Evolutionary conservation across 768 basidiomycete species (phyloP), one percentile per base, ranked within the genome.

Genomic region (Cubamyces sp.): DNA sequence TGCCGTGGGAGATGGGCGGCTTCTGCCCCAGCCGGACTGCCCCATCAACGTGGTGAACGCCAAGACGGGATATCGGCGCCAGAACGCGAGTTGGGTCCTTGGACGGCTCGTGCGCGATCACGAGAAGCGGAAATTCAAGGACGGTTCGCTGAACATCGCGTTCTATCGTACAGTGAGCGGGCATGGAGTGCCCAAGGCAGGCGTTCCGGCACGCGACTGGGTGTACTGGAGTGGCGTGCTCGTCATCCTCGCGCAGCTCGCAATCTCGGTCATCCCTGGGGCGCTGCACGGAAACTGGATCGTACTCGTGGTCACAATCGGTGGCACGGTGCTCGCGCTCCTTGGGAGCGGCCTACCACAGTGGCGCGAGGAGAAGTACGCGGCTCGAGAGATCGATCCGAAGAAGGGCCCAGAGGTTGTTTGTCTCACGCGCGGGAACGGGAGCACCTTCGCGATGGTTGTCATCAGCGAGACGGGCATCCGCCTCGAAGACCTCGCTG

Each of bases 321-420:
- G 55, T 19, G 75, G 75, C 11, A 74, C 65, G 16, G 8, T 69
- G 2, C 67, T 75, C n/a, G 70, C 70, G 3, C 66, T 71, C 15
- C 53, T 56, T 16, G 59, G 52, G 4, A 69, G 66, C 53, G 68
- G 70, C 8, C 64, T 75, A 1, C 74, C 73, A 6, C 74, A 75
- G 45, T 76, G 72, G 74, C 63, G 60, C 23, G 57, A 59, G 5
- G 75, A 75, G 60, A 73, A 73, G 59, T 76, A 73, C 72, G 69
- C 67, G 1, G 66, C 65, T 11, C 67, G 73, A 26, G 25, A 47
- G 25, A 54, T 66, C 15, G 48, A 54, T 25, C 45, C 57, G 12
- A 23, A 18, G 37, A 51, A 56, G 43, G 15, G 16, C 4, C 68
- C 69, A 19, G 69, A 70, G 60, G 70, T 70, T 14, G 66, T 74